A percentile compares a stretch with the other conserved stretches of the same genome.
These are phyloP conservation scores for Epichloe uncinata DNA, from an alignment of 2,329 filamentous ascomycete genomes.

Conservation along the genomic window DNA sequence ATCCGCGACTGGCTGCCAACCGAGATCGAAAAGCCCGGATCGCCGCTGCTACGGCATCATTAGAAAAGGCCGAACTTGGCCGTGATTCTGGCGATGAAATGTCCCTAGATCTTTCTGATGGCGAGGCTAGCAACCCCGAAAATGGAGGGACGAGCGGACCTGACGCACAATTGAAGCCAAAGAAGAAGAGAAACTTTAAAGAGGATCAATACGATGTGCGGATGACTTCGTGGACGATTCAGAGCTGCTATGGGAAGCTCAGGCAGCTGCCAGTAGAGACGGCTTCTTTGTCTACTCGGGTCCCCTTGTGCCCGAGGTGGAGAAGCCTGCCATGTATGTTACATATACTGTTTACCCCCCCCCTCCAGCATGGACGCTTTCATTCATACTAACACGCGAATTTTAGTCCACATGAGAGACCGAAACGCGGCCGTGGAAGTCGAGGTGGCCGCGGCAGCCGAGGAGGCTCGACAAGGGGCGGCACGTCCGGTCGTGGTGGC, in stretches of 20 bases:
- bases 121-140: conserved; percentile 77
- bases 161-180: conserved; percentile 50
- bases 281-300: conserved; percentile 98
- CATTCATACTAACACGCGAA: background rate
- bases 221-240: conserved; percentile 87
- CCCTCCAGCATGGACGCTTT: background rate
- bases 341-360: background rate
- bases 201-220: conserved; percentile 76
- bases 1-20: conserved; percentile 80
- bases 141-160: conserved; percentile 52
- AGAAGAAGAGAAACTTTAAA: conserved; percentile 70
- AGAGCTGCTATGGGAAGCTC: conserved; percentile 88
- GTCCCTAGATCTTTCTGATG: conserved; percentile 63
- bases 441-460: conserved; percentile 42
- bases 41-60: conserved; percentile 71
- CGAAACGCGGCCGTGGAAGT: conserved; percentile 51
- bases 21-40: conserved; percentile 79
- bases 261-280: conserved; percentile 85
- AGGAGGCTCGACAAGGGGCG: conserved; percentile 47
- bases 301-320: conserved; percentile 73
- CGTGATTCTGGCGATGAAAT: conserved; percentile 69
- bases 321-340: conserved; percentile 47
- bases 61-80: conserved; percentile 61
- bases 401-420: conserved; percentile 55
- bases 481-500: conserved; percentile 31